These are phyloP conservation scores for Mercurialis annua DNA, from an alignment of 345 rosid genomes.

Conservation along the genomic window DNA sequence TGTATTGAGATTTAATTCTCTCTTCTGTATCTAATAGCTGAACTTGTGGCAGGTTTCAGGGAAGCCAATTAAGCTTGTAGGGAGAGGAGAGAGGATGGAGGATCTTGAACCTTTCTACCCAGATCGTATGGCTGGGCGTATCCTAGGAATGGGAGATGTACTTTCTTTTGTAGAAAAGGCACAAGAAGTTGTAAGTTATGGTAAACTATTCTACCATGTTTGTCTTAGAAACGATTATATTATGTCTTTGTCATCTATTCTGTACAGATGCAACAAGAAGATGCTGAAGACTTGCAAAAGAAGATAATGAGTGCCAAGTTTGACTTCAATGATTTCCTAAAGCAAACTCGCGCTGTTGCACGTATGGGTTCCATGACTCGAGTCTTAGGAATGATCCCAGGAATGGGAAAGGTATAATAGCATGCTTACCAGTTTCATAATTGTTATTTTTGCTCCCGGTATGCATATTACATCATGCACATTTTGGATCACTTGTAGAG, in stretches of 20 bases:
- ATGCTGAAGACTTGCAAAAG: slow-evolving; percentile 95
- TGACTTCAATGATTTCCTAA: slow-evolving; percentile 93
- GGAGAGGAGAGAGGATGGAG: slow-evolving; percentile 96
- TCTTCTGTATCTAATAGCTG: slow-evolving; percentile 9
- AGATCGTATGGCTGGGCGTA: slow-evolving; percentile 94
- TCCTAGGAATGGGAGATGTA: slow-evolving; percentile 98
- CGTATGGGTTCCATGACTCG: slow-evolving; percentile 98
- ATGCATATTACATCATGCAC: not conserved
- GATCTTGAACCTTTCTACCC: slow-evolving; percentile 99
- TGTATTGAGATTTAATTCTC: not conserved
- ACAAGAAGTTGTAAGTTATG: slow-evolving; percentile 76
- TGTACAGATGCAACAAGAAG: slow-evolving; percentile 87
- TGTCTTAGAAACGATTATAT: not conserved
- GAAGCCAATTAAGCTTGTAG: slow-evolving; percentile 93
- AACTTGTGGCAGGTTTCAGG: slow-evolving; percentile 70
- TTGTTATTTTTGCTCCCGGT: not conserved
- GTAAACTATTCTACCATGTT: slow-evolving; percentile 11
- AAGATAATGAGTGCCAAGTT: slow-evolving; percentile 96
- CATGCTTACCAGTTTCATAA: slow-evolving; percentile 8
- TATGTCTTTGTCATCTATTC: slow-evolving; percentile 18
- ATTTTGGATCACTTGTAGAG: not conserved
- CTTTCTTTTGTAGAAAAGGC: slow-evolving; percentile 98
- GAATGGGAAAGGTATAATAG: slow-evolving; percentile 77
- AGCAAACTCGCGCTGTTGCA: slow-evolving; percentile 94
- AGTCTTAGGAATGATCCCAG: slow-evolving; percentile 95